These are phyloP conservation scores for Penicillium riverlandense DNA, from an alignment of 495 filamentous ascomycete species.

Conservation along the genomic window DNA sequence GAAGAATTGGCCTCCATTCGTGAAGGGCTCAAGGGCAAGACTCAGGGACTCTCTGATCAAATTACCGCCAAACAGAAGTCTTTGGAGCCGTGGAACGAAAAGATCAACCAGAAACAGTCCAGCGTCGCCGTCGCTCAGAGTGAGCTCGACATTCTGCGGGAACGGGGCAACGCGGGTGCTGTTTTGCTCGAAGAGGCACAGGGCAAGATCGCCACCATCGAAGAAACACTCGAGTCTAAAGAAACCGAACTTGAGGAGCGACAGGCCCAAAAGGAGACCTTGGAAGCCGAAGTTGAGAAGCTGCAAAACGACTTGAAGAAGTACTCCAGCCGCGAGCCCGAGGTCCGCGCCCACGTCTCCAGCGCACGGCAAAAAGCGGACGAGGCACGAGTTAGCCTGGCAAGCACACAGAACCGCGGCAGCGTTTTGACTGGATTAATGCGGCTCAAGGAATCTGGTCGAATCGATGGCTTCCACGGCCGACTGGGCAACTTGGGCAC, in stretches of 20 bases:
- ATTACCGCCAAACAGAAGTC: constrained; percentile 89
- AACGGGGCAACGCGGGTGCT: constrained; percentile 79
- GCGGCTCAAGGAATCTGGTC: constrained; percentile 90
- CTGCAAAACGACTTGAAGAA: constrained; percentile 65
- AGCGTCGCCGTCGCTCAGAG: constrained; percentile 89
- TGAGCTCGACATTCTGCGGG: constrained; percentile 83
- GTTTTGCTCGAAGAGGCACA: constrained; percentile 79
- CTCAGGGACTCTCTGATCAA: constrained; percentile 85
- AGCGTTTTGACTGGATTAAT: constrained; percentile 88
- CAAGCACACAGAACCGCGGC: constrained; percentile 83
- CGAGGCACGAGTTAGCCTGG: constrained; percentile 83
- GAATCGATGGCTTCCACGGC: constrained; percentile 94
- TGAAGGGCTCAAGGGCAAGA: constrained; percentile 87
- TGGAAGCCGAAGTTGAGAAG: constrained; percentile 68
- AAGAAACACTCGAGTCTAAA: constrained; percentile 63
- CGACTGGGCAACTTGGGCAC: constrained; percentile 92
- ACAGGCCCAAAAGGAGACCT: constrained; percentile 57
- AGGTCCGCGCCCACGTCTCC: constrained; percentile 72
- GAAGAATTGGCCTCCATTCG: constrained; percentile 71
- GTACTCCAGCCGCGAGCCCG: constrained; percentile 68
- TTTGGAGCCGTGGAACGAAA: constrained; percentile 92
- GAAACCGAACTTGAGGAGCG: constrained; percentile 67
- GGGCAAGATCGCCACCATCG: constrained; percentile 64
- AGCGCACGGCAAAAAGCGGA: constrained; percentile 88
- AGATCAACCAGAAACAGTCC: constrained; percentile 91